Conservation (phyloP, 768 basidiomycete species). For the Porpolomopsis calyptriformis region DNA sequence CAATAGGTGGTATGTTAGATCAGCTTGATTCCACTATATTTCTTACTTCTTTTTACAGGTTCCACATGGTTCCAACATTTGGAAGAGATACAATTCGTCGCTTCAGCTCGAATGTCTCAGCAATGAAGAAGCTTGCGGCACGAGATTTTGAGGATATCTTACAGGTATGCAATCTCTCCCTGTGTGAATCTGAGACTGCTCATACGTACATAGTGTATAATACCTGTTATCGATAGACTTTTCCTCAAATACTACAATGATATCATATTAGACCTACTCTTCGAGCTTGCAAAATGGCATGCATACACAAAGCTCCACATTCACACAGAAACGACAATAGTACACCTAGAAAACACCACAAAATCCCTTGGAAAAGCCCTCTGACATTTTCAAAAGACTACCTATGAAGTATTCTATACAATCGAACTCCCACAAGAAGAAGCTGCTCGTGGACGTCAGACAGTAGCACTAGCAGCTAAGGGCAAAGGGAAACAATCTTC, state of each 20-base stretch:
- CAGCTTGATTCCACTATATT: not conserved
- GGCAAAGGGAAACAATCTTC: not conserved
- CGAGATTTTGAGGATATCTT: constrained; percentile 23
- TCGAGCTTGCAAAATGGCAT: constrained; percentile 26
- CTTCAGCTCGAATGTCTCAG: constrained; percentile 16
- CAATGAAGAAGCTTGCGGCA: constrained; percentile 16
- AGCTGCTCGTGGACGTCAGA: constrained; percentile 18
- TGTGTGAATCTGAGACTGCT: no score
- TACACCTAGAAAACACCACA: constrained; percentile 16
- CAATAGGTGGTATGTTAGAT: constrained; percentile 11
- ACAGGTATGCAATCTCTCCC: constrained; percentile 16
- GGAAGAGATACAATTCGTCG: constrained; percentile 14
- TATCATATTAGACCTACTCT: constrained; percentile 24
- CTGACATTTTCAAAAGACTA: constrained; percentile 18
- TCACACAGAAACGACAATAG: constrained; percentile 27
- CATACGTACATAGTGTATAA: no score
- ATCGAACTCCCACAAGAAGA: constrained; percentile 29
- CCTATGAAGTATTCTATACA: constrained; percentile 20
- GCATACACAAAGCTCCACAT: constrained; percentile 29
- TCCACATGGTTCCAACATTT: constrained; percentile 11
- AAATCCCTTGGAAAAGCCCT: constrained; percentile 16
- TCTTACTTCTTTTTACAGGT: constrained; percentile 5
- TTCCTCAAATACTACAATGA: constrained; percentile 19
- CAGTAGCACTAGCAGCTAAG: constrained; percentile 8
- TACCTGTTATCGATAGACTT: constrained; percentile 28